A percentile compares a stretch with the other conserved stretches of the same genome.
phyloP scores from a whole-genome alignment of 164 flowering plant species.

The Tetracentron sinense region DNA sequence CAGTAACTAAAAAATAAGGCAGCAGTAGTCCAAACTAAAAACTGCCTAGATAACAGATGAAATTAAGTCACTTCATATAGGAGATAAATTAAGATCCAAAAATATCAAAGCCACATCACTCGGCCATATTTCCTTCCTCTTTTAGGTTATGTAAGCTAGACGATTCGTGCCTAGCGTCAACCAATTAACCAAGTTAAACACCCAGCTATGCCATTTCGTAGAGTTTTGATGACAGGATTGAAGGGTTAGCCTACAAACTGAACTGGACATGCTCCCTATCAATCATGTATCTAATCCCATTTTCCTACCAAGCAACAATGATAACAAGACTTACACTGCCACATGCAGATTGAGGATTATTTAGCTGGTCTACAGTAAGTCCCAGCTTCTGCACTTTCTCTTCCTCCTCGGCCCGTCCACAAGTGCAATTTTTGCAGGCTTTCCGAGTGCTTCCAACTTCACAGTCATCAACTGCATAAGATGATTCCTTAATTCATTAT shows the following conservation, averaged over 20 bases:
- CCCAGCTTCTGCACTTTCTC: constrained; percentile 64
- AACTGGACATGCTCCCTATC: background rate
- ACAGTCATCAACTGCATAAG: constrained; percentile 69
- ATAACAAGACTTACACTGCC: constrained; percentile 68
- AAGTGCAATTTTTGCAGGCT: constrained; percentile 96
- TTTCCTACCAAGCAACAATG: background rate
- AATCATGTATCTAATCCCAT: background rate
- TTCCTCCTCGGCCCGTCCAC: constrained; percentile 93
- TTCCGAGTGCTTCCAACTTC: constrained; percentile 88
- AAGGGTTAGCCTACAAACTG: background rate
- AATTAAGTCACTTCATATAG: no score
- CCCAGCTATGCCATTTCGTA: background rate
- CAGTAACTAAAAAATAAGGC: no score
- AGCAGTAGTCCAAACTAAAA: no score
- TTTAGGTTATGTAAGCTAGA: no score
- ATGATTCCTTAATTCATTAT: background rate
- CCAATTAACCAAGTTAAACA: no score
- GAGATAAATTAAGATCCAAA: no score
- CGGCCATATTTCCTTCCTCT: no score
- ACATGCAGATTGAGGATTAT: constrained; percentile 92
- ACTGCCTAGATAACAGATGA: no score
- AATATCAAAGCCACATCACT: no score
- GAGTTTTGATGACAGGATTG: no score
- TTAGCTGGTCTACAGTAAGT: constrained; percentile 61
- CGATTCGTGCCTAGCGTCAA: no score